Conservation (phyloP, 805 yeast species). For the Candida andamanensis region DNA sequence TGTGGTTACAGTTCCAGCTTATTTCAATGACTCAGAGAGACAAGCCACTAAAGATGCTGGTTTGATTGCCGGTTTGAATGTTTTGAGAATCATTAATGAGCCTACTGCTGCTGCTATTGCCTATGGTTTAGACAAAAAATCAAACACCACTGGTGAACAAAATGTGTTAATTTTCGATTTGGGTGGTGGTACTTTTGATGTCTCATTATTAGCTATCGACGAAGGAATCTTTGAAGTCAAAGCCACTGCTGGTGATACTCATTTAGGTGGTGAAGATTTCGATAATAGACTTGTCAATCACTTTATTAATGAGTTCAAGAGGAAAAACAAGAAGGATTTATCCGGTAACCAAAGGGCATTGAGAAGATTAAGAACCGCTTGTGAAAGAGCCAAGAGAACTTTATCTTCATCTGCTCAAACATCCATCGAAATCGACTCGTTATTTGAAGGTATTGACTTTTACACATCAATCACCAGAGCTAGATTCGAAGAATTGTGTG, state of each 20-base stretch:
- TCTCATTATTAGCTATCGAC: conserved; percentile 79
- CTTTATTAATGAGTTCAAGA: conserved; percentile 88
- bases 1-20: conserved; percentile 41
- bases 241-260: conserved; percentile 95
- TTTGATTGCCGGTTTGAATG: conserved; percentile 42
- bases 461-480: conserved; percentile 95
- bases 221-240: conserved; percentile 90
- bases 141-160: conserved; percentile 53
- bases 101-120: conserved; percentile 46
- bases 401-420: conserved; percentile 93
- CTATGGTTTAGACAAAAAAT: conserved; percentile 49
- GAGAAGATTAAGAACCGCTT: conserved; percentile 93
- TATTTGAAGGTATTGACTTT: conserved; percentile 92
- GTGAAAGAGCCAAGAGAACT: conserved; percentile 97
- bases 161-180: conserved; percentile 89
- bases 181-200: conserved; percentile 98
- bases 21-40: conserved; percentile 41
- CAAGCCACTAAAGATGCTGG: conserved; percentile 44
- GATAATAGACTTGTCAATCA: conserved; percentile 86
- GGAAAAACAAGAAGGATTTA: conserved; percentile 86
- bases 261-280: conserved; percentile 96
- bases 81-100: conserved; percentile 39
- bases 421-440: conserved; percentile 92
- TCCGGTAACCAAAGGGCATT: conserved; percentile 77
- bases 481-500: conserved; percentile 93